Evolutionary conservation across 371 early-diverging fungal species (phyloP).

Genomic region (Entomophthora muscae): DNA sequence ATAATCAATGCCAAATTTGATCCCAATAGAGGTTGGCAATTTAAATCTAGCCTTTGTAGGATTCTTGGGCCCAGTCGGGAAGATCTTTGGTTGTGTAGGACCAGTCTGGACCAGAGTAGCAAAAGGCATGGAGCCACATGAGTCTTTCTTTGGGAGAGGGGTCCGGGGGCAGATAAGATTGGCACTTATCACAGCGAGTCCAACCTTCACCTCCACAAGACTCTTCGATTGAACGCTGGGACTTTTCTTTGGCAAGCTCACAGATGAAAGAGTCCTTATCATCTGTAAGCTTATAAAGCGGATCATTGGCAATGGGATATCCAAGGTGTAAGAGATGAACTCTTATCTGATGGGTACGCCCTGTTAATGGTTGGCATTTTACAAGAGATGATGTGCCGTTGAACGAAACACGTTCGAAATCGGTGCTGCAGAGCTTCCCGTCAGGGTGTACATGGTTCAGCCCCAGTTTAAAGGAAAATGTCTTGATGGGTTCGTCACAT

Average conservation of each 20-base stretch:
- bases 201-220: not conserved
- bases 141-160: not conserved
- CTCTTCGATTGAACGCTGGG: not conserved
- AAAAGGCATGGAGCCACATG: constrained; percentile 1
- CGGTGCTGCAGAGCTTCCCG: constrained; percentile 64
- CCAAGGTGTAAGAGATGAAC: constrained; percentile 95
- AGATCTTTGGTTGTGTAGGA: not conserved
- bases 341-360: constrained; percentile 98
- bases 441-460: constrained; percentile 61
- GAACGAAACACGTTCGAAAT: constrained; percentile 40
- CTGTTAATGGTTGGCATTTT: constrained; percentile 68
- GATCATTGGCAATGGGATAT: constrained; percentile 94
- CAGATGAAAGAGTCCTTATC: not conserved
- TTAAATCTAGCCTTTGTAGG: no score
- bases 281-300: constrained; percentile 37
- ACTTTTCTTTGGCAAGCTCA: not conserved
- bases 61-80: constrained; percentile 5
- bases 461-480: constrained; percentile 65
- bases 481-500: constrained; percentile 65
- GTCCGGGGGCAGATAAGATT: not conserved
- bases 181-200: not conserved
- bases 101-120: not conserved
- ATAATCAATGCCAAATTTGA: no score
- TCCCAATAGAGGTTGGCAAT: no score
- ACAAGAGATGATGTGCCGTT: constrained; percentile 51